These are phyloP conservation scores for Apium graveolens DNA, from an alignment of 129 eudicot species.

Conservation along the genomic window DNA sequence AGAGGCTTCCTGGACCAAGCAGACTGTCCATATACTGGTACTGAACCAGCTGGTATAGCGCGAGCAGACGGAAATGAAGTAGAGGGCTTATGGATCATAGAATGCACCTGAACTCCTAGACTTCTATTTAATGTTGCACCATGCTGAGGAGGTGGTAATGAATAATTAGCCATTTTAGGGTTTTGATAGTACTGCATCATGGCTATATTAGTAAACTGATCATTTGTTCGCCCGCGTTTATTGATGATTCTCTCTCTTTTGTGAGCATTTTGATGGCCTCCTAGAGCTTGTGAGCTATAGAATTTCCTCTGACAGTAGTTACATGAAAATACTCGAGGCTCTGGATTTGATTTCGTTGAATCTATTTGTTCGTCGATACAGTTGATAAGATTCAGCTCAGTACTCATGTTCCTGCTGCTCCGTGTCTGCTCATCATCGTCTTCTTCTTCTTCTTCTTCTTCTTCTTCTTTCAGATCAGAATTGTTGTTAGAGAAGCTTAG, in stretches of 20 bases:
- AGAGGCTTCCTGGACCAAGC: constrained; percentile 32
- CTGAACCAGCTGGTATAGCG: background rate
- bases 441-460: background rate
- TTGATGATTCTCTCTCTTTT: constrained; percentile 50
- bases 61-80: constrained; percentile 1
- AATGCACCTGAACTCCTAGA: constrained; percentile 60
- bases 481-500: constrained; percentile 32
- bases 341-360: constrained; percentile 14
- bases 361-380: background rate
- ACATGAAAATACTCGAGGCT: constrained; percentile 59
- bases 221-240: constrained; percentile 24
- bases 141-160: constrained; percentile 36
- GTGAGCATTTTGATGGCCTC: constrained; percentile 93
- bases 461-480: background rate
- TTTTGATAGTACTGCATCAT: constrained; percentile 8
- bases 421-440: constrained; percentile 14
- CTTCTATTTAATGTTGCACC: constrained; percentile 31
- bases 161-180: constrained; percentile 5
- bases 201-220: background rate
- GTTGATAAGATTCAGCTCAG: constrained; percentile 25
- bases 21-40: constrained; percentile 14
- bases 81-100: constrained; percentile 46
- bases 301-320: constrained; percentile 67
- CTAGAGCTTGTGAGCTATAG: constrained; percentile 75
- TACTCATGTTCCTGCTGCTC: background rate